Conservation (phyloP, 805 yeast genomes). For the Nakazawaea populi region DNA sequence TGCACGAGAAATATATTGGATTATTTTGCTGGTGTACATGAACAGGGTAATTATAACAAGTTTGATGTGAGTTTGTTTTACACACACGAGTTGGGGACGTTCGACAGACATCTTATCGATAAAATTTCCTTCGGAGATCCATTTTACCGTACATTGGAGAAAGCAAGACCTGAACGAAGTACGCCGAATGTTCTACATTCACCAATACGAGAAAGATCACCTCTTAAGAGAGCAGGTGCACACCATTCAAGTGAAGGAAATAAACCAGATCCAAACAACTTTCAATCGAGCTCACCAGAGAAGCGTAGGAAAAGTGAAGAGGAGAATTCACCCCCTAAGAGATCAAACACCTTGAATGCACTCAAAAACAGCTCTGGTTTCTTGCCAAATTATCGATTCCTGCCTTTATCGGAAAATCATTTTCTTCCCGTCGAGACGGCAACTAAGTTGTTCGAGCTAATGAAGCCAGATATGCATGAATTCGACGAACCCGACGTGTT, state of each 20-base stretch:
- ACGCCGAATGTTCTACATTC: background rate
- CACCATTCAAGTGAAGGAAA: background rate
- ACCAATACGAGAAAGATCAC: background rate
- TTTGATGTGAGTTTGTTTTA: constrained; percentile 8
- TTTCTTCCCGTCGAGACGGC: constrained; percentile 1
- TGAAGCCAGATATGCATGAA: constrained; percentile 1
- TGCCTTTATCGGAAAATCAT: background rate
- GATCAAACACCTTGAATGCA: background rate
- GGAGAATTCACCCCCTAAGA: background rate
- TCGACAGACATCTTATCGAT: constrained; percentile 8
- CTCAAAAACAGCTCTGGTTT: background rate
- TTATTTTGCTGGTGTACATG: background rate
- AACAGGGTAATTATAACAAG: background rate
- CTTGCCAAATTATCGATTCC: background rate
- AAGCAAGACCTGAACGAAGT: background rate
- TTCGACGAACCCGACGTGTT: constrained; percentile 1
- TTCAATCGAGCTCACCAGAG: background rate
- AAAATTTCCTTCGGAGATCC: constrained; percentile 1
- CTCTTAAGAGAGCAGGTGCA: background rate
- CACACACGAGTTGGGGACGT: background rate
- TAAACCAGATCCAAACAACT: background rate
- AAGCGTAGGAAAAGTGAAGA: background rate
- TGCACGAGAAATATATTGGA: constrained; percentile 6
- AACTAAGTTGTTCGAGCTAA: background rate
- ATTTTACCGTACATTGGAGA: background rate